A percentile compares a stretch with the other conserved stretches of the same genome.
Evolutionary conservation across 2,329 filamentous ascomycete genomes (phyloP).

Genomic region (Diplocarpon mali): DNA sequence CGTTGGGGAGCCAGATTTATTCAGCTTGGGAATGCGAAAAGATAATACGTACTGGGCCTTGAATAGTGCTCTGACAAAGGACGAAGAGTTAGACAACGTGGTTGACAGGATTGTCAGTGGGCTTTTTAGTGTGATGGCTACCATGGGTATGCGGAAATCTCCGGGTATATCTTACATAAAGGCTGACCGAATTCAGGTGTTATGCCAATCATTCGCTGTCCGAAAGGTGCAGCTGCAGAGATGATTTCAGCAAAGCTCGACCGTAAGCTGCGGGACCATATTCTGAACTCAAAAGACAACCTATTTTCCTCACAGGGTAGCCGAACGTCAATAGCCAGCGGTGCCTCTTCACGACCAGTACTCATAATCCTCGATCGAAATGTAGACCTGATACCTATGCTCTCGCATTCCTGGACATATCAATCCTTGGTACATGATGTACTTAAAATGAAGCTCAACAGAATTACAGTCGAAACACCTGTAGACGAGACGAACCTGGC

Average conservation of each 20-base stretch:
- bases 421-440: slow-evolving; percentile 77
- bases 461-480: slow-evolving; percentile 82
- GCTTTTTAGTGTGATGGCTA: slow-evolving; percentile 96
- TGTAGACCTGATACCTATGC: slow-evolving; percentile 91
- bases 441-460: slow-evolving; percentile 72
- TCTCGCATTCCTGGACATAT: slow-evolving; percentile 91
- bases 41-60: slow-evolving; percentile 89
- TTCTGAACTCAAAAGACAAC: slow-evolving; percentile 96
- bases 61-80: slow-evolving; percentile 83
- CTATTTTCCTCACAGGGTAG: slow-evolving; percentile 60
- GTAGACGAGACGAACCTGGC: slow-evolving; percentile 65
- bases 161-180: background rate
- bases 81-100: slow-evolving; percentile 77
- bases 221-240: slow-evolving; percentile 85
- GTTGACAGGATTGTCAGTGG: slow-evolving; percentile 90
- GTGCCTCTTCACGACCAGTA: slow-evolving; percentile 69
- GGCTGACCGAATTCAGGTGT: slow-evolving; percentile 45
- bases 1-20: slow-evolving; percentile 88
- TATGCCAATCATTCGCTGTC: slow-evolving; percentile 91
- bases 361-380: slow-evolving; percentile 92
- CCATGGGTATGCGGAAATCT: slow-evolving; percentile 58
- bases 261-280: slow-evolving; percentile 88
- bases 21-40: slow-evolving; percentile 86
- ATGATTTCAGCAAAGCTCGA: slow-evolving; percentile 91
- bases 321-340: slow-evolving; percentile 43